Evolutionary conservation across 345 rosid species (phyloP).

Genomic region (Gossypium stocksii): DNA sequence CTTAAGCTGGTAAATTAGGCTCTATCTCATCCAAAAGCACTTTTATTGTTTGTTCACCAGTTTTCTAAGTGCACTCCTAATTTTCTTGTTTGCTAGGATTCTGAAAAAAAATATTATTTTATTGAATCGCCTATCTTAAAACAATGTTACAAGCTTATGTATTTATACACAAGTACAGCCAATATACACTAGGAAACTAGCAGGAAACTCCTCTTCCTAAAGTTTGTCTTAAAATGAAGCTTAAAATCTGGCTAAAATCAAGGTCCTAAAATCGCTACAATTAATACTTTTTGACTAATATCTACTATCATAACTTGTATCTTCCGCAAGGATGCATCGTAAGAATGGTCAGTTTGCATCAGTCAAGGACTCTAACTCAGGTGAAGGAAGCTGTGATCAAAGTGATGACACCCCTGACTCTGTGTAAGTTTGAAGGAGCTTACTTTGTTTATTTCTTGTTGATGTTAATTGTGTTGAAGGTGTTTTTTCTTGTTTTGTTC

Average conservation of each 20-base stretch:
- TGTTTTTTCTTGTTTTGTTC: constrained; percentile 2
- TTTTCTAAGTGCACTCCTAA: not conserved
- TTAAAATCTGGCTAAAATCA: not conserved
- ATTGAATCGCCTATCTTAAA: not conserved
- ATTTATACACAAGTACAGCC: not conserved
- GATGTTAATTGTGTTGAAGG: not conserved
- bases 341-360: constrained; percentile 71
- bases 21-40: not conserved
- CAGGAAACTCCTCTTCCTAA: not conserved
- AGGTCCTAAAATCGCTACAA: not conserved
- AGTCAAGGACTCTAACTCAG: constrained; percentile 29
- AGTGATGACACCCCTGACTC: constrained; percentile 29
- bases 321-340: constrained; percentile 42
- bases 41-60: not conserved
- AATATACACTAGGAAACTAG: not conserved
- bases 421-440: constrained; percentile 27
- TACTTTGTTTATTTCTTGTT: not conserved
- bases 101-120: not conserved
- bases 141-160: not conserved
- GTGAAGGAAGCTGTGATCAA: constrained; percentile 31
- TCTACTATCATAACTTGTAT: not conserved
- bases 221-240: not conserved
- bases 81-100: constrained; percentile 23
- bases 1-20: not conserved
- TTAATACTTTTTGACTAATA: not conserved